Conservation (phyloP, 225 moss, liverwort and hornwort genomes). For the Antitrichia curtipendula region DNA sequence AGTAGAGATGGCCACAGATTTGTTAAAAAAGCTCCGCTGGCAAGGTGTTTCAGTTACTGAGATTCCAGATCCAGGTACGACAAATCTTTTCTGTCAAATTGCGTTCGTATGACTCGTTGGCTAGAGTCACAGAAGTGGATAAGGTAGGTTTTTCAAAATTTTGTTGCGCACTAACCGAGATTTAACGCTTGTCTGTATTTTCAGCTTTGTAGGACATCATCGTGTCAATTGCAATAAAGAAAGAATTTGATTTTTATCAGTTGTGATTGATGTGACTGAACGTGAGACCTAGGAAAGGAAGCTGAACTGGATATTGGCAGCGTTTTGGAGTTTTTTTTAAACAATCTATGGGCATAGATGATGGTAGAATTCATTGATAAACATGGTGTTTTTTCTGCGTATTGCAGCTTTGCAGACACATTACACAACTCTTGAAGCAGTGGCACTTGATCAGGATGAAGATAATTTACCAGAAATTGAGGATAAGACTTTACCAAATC, state of each 20-base stretch:
- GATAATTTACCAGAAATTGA: slow-evolving; percentile 47
- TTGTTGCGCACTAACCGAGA: neutral
- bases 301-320: neutral
- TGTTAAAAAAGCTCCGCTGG: slow-evolving; percentile 47
- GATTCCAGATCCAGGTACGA: slow-evolving; percentile 72
- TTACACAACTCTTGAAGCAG: slow-evolving; percentile 62
- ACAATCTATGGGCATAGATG: neutral
- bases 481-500: slow-evolving; percentile 63
- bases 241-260: neutral
- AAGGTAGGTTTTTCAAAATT: neutral
- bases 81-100: neutral
- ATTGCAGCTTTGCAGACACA: slow-evolving; percentile 77
- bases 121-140: neutral
- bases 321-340: neutral
- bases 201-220: neutral
- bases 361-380: neutral
- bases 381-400: neutral
- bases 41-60: slow-evolving; percentile 46
- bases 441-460: slow-evolving; percentile 68
- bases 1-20: slow-evolving; percentile 54
- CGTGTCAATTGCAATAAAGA: neutral
- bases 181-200: neutral
- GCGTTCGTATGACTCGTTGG: neutral
- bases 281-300: neutral
- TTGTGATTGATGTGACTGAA: neutral